Evolutionary conservation across 225 moss, liverwort and hornwort species (phyloP), one percentile per base, ranked within the genome.

Genomic region (Straminergon stramineum): DNA sequence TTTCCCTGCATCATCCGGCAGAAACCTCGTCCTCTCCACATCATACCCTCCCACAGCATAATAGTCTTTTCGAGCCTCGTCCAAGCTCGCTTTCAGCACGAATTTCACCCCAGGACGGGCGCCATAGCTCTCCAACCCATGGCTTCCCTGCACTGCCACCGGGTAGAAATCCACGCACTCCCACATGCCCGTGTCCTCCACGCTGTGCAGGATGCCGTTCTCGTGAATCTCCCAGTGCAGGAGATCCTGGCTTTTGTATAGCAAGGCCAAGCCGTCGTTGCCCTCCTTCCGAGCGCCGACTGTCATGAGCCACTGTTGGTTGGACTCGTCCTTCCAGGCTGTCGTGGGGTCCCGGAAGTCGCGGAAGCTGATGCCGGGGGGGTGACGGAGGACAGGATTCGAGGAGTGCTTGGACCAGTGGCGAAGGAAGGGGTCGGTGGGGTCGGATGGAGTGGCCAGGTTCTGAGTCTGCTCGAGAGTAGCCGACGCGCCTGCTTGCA

Each of bases 81-180:
- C 94, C 78, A 96, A 87, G 86, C 97, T 97, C 39, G 93, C 96
- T 64, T 97, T 97, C 60, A 97, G 39, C 52, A 96, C 96, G 48
- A 94, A 95, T 88, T 94, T 96, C 52, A 90, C 89, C 1, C 84
- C n/a, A 12, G 92, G 89, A 17, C 58, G 43, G 4, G 85, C 84
- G 55, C 51, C 23, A 55, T 94, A 92, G 4, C 89, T 85, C 34
- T 93, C 93, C 75, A 89, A 20, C 9, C 92, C 93, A 9, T 34
- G 51, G 11, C 62, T 86, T 13, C 93, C 93, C 32, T 82, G 89
- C 39, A 89, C 75, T 21, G 91, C 41, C 41, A 97, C 92, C 1
- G 98, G 96, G 81, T 88, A 98, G 89, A 98, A 96, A 77, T 98
- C 98, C 57, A 97, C 95, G 87, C 98, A 98, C 89, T 98, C 98